Conservation (phyloP, 768 basidiomycete species). For the Kwoniella sp. region DNA sequence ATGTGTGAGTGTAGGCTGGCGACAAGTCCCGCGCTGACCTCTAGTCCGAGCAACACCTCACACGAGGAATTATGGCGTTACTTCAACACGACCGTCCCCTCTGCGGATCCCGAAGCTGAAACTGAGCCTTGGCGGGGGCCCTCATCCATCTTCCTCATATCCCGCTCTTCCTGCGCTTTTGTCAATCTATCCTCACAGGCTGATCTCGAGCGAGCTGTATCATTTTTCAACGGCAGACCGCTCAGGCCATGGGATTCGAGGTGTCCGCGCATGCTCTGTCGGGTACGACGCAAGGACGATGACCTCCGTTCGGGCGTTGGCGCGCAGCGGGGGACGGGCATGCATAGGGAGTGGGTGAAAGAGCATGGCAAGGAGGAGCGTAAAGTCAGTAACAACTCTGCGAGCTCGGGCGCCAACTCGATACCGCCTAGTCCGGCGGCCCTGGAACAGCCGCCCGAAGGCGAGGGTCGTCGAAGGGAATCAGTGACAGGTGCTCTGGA, state of each 20-base stretch:
- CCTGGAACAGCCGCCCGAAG: conserved; percentile 40
- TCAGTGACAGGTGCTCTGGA: conserved; percentile 11
- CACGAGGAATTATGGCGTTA: conserved; percentile 82
- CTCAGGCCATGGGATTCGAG: conserved; percentile 67
- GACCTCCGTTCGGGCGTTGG: conserved; percentile 87
- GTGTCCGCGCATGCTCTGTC: conserved; percentile 76
- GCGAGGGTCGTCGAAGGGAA: conserved; percentile 38
- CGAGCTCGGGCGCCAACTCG: conserved; percentile 8
- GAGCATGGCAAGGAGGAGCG: conserved; percentile 50
- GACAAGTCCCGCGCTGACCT: conserved; percentile 4
- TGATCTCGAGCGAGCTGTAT: conserved; percentile 64
- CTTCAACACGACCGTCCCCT: conserved; percentile 57
- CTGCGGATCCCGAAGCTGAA: conserved; percentile 11
- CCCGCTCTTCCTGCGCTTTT: conserved; percentile 92
- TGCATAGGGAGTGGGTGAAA: conserved; percentile 78
- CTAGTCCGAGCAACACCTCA: conserved; percentile 60
- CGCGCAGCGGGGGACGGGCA: conserved; percentile 76
- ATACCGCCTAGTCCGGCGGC: conserved; percentile 24
- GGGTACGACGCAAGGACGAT: conserved; percentile 73
- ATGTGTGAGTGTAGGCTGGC: conserved; percentile 55
- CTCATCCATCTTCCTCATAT: conserved; percentile 81
- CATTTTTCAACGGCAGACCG: conserved; percentile 65
- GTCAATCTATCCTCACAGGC: conserved; percentile 72
- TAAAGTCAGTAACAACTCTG: conserved; percentile 4
- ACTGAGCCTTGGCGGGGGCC: conserved; percentile 57